Evolutionary conservation across 2,329 filamentous ascomycete genomes (phyloP), one percentile per base, ranked within the genome.

Genomic region (Fusarium ambrosium): DNA sequence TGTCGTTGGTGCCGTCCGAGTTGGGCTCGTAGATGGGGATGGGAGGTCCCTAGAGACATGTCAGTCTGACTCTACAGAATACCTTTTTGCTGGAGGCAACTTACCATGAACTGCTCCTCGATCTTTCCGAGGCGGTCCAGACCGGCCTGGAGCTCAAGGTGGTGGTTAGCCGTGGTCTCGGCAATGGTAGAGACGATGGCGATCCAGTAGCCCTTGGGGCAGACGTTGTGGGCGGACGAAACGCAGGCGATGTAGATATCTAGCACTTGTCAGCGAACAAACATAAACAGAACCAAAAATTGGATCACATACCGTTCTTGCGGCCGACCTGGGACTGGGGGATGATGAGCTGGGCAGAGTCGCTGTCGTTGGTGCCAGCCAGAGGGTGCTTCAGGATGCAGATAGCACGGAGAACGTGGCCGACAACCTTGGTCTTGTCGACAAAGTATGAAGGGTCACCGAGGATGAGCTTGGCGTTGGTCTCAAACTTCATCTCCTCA

Each of bases 191-290:
- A 98, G 76, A 99, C 96, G 71, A 98, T 99, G 79, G 97, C 97
- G 79, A 99, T 95, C 89, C 97, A 99, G 91, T 98, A 98, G 71
- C 96, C 96, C 90, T 98, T 97, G 80, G 97, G 97, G 87, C 96
- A 98, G 79, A 99, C 97, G 80, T 97, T 98, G 88, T 99, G 97
- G 41, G 95, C 94, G 43, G 94, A 95, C 1, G 95, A 98, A 69
- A 99, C 95, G 83, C 97, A 94, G 67, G 97, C 96, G 81, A 99
- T 93, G 89, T 99, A 99, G 81, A 99, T 95, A 82, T 98, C 95
- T 97, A 74, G 16, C 7, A 13, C 9, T 24, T 24, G 45, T 79
- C 62, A 79, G 69, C 10, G 29, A 24, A 22, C 27, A 20, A 22
- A 43, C 3, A 13, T 24, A 1, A 16, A 18, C 39, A 16, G 8